Conservation (phyloP, 257 asterid species). For the Petunia secreta region DNA sequence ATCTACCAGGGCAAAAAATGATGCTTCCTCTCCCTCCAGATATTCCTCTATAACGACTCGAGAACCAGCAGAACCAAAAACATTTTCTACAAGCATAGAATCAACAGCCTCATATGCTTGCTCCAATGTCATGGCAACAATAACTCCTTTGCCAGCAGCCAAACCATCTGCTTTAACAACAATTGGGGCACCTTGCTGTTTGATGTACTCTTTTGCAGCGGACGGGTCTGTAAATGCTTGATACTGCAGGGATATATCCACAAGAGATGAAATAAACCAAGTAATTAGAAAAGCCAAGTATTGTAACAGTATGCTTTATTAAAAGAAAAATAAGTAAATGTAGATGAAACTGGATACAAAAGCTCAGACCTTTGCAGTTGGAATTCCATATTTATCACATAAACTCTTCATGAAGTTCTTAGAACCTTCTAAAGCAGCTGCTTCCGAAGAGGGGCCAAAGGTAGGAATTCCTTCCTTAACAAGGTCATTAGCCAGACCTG, state of each 20-base stretch:
- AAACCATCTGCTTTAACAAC: slow-evolving; percentile 94
- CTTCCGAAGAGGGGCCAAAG: slow-evolving; percentile 95
- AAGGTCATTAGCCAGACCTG: slow-evolving; percentile 91
- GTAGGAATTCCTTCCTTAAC: slow-evolving; percentile 83
- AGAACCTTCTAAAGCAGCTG: slow-evolving; percentile 95
- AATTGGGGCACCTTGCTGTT: slow-evolving; percentile 80
- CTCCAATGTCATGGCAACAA: slow-evolving; percentile 76
- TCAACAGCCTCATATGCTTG: slow-evolving; percentile 91
- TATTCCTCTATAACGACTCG: slow-evolving; percentile 80
- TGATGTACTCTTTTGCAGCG: slow-evolving; percentile 75
- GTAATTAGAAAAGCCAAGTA: background rate
- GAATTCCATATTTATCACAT: slow-evolving; percentile 89
- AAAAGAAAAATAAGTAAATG: background rate
- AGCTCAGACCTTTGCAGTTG: slow-evolving; percentile 79
- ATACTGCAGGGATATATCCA: slow-evolving; percentile 55
- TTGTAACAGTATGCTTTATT: background rate
- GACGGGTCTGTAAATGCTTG: slow-evolving; percentile 66
- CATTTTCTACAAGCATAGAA: slow-evolving; percentile 79
- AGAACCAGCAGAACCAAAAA: slow-evolving; percentile 82
- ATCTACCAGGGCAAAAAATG: slow-evolving; percentile 89
- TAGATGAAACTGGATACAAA: background rate
- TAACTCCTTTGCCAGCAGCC: slow-evolving; percentile 96
- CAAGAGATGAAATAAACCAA: slow-evolving; percentile 4
- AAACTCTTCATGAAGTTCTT: slow-evolving; percentile 87
- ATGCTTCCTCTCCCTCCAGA: slow-evolving; percentile 95